Base-by-base conservation (phyloP, 768 basidiomycete species). In the Brasilioporus rufonigricans region DNA sequence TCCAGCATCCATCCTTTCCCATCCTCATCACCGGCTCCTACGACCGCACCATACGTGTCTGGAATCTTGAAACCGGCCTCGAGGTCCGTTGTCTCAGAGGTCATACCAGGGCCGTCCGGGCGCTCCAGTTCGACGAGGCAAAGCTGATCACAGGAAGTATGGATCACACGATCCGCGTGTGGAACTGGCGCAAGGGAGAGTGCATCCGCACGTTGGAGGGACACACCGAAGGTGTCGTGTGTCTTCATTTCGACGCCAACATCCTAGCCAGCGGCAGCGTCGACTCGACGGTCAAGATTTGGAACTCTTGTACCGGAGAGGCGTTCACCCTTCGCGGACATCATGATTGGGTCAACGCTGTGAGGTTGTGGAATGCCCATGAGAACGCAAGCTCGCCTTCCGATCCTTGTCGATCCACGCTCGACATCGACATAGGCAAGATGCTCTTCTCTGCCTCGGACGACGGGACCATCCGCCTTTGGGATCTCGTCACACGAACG, bases 391-490 rank as follows among this genome's bases (percentile, higher is more conserved):
- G 23, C 33, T 53, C 57, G 13, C 44, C 56, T 29, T 12, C 56
- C 38, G 58, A 59, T 54, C 51, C 55, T 21, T 63, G 51, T 69
- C 71, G 40, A 61, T 73, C 66, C 52, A 70, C 73, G 18, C 79
- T 79, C 41, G 76, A 81, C 48, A 87, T 91, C 55, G 81, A 87
- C 53, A 79, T 84, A 16, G 92, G 93, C 48, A 95, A 97, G 74
- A 93, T 98, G 89, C 79, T 99, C 26, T 97, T 99, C 76, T 97
- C 94, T 9, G 93, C 93, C 4, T 94, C 93, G 9, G 97, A 98
- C 67, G 97, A 98, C 69, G 90, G 89, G 26, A 86, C 88, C 4
- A 92, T 98, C 70, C 87, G 86, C 55, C 81, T 99, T 6, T 99
- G 96, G 97, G 96, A 98, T 71, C 80, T 99, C 40, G 84, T 81